Conservation (phyloP, 305 asterid species). For the Fraxinus albicans region DNA sequence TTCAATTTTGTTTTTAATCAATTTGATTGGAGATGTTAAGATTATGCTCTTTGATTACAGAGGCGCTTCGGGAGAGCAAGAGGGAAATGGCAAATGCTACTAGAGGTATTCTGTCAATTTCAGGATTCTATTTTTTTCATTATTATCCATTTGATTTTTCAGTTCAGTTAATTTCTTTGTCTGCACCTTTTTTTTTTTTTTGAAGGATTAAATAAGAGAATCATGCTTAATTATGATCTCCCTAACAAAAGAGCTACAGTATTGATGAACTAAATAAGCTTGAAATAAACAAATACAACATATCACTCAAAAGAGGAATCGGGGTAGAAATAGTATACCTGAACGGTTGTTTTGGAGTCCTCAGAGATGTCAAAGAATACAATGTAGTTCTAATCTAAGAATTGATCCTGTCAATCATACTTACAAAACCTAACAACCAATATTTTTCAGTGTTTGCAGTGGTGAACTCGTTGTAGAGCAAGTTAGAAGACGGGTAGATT, state of each 20-base stretch:
- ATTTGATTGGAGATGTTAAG: neutral
- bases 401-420: neutral
- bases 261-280: neutral
- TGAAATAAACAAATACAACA: neutral
- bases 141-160: neutral
- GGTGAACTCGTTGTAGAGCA: neutral
- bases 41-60: slow-evolving; percentile 37
- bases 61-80: slow-evolving; percentile 66
- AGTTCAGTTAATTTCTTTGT: neutral
- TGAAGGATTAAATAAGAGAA: neutral
- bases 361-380: neutral
- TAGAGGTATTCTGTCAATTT: slow-evolving; percentile 45
- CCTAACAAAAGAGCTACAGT: neutral
- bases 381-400: neutral
- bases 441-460: neutral
- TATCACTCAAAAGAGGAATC: neutral
- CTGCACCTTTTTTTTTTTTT: neutral
- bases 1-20: neutral
- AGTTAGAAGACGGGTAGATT: neutral
- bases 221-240: neutral
- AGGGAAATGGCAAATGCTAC: slow-evolving; percentile 69
- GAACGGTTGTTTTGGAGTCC: neutral
- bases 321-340: neutral
- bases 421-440: neutral
- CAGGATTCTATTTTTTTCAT: neutral